A percentile compares a stretch with the other conserved stretches of the same genome.
Evolutionary conservation across 2,329 filamentous ascomycete species (phyloP).

Genomic region (Colletotrichum kahawae): DNA sequence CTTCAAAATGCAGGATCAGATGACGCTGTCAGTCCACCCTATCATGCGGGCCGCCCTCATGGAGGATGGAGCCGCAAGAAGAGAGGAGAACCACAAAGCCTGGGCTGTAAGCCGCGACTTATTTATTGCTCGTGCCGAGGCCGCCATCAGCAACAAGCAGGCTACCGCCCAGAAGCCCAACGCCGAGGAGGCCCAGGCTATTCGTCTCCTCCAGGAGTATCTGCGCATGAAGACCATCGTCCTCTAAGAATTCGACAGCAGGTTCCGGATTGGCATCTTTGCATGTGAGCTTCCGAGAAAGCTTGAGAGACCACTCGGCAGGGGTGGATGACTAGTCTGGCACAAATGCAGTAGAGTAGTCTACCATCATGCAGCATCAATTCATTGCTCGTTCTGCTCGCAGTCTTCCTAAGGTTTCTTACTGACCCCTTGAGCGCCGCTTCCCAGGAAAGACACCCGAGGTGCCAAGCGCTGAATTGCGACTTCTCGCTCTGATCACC

Average conservation of each 20-base stretch:
- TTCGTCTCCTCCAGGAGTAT: not conserved
- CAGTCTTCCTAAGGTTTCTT: not conserved
- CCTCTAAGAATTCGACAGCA: not conserved
- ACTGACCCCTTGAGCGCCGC: not conserved
- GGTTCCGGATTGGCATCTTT: not conserved
- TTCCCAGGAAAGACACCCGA: not conserved
- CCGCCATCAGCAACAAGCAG: accelerated
- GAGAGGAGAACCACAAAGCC: not conserved
- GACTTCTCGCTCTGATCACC: no score
- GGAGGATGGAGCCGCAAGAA: not conserved
- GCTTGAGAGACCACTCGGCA: not conserved
- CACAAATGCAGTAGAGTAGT: not conserved
- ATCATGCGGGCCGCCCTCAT: not conserved
- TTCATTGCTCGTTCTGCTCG: not conserved
- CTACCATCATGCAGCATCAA: not conserved
- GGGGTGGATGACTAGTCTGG: not conserved
- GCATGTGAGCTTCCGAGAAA: not conserved
- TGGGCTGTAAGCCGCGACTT: not conserved
- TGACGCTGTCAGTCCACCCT: not conserved
- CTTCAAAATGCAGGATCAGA: not conserved
- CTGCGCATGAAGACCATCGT: not conserved
- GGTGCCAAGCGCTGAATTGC: no score
- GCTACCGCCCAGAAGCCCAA: not conserved
- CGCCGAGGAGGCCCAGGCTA: not conserved
- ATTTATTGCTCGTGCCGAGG: not conserved